phyloP scores from a whole-genome alignment of 139 green algal genomes.

The Gonium pectorale region DNA sequence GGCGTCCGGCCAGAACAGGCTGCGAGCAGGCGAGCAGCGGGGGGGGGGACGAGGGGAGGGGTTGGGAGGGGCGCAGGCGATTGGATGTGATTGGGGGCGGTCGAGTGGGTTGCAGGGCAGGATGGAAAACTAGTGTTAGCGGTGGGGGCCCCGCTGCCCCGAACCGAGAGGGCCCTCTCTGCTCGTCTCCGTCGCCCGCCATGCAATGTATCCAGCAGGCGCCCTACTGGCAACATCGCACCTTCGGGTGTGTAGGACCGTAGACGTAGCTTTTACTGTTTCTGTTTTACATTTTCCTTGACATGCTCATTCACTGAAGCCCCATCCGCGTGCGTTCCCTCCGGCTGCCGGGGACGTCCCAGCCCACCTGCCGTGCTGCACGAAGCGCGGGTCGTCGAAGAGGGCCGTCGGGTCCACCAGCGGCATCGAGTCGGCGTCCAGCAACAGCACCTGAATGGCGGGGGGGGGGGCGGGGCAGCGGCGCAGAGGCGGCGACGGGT shows the following conservation, averaged over 20 bases:
- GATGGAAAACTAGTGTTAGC: not conserved
- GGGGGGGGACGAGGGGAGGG: not conserved
- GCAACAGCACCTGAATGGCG: conserved; percentile 36
- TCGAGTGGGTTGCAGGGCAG: not conserved
- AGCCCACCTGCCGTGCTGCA: conserved; percentile 41
- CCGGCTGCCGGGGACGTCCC: no score
- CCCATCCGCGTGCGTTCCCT: no score
- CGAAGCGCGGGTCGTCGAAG: conserved; percentile 50
- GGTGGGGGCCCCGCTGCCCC: not conserved
- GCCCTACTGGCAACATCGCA: no score
- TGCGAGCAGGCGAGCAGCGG: not conserved
- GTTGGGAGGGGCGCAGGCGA: not conserved
- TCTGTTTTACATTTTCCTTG: no score
- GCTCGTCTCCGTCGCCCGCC: no score
- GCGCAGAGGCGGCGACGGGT: no score
- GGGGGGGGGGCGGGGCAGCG: not conserved
- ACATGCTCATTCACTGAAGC: no score
- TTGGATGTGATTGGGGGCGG: not conserved
- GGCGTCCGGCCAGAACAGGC: conserved; percentile 40
- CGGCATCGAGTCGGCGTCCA: conserved; percentile 42
- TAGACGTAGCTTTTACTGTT: no score
- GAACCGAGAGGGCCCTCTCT: not conserved
- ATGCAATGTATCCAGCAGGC: no score
- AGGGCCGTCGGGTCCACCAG: conserved; percentile 36
- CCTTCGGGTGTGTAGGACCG: no score